Conservation (phyloP, 257 asterid genomes). For the Avicennia marina region DNA sequence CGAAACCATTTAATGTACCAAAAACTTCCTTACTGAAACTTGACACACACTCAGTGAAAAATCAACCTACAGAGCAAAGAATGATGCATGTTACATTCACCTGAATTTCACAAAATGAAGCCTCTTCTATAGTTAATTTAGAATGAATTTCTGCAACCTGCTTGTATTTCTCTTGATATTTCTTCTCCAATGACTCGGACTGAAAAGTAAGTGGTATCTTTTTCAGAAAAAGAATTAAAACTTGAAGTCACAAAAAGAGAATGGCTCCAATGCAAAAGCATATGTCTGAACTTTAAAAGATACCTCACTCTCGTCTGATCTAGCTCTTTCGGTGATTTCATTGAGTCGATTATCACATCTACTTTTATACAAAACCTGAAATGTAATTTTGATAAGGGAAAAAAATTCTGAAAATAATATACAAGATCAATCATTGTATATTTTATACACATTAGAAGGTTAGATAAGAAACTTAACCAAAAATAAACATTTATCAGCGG, state of each 20-base stretch:
- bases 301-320: slow-evolving; percentile 94
- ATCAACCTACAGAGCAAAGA: neutral
- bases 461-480: too few relatives aligned
- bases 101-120: slow-evolving; percentile 88
- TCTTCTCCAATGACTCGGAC: slow-evolving; percentile 86
- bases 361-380: slow-evolving; percentile 92
- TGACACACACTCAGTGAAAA: too few relatives aligned
- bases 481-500: too few relatives aligned
- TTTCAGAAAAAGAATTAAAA: slow-evolving; percentile 7
- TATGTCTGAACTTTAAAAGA: slow-evolving; percentile 17
- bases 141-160: slow-evolving; percentile 95
- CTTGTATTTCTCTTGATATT: slow-evolving; percentile 91
- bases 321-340: slow-evolving; percentile 94
- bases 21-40: too few relatives aligned
- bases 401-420: neutral
- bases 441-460: too few relatives aligned
- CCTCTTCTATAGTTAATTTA: slow-evolving; percentile 88
- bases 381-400: slow-evolving; percentile 18
- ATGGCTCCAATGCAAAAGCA: slow-evolving; percentile 11
- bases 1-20: too few relatives aligned
- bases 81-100: slow-evolving; percentile 27
- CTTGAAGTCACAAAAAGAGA: slow-evolving; percentile 7
- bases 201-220: slow-evolving; percentile 29
- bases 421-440: slow-evolving; percentile 4
- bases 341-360: slow-evolving; percentile 97